Base-by-base conservation (phyloP, 2,329 filamentous ascomycete species). In the Apiospora pterosperma region DNA sequence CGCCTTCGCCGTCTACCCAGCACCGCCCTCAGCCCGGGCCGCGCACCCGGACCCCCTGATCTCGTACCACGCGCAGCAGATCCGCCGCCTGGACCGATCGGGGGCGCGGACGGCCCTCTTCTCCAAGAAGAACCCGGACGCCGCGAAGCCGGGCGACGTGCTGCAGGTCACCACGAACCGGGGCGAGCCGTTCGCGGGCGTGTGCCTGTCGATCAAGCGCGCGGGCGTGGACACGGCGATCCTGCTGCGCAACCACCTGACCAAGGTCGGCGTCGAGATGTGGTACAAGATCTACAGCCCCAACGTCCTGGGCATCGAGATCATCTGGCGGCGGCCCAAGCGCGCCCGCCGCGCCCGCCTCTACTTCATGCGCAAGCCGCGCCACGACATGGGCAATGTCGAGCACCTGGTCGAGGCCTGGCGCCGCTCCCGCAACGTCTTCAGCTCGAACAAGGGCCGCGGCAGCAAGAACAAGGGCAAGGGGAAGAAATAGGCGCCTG, bases 251-350 rank as follows among this genome's bases (percentile, higher is more conserved):
- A 95, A 95, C 72, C 89, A 96, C 75, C 81, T 99, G 71, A 94
- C 92, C 70, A 88, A 92, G 71, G 88, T 96, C 7, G 92, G 92
- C 66, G 92, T 97, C 66, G 96, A 99, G 85, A 96, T 97, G 92
- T 97, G 93, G 90, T 93, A 92, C 80, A 99, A 99, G 84, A 84
- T 98, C 65, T 98, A 96, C 83, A 92, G 88, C 75, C 95, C 95
- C 66, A 91, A 92, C 75, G 90, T 98, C 36, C 88, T 91, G 76
- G 92, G 92, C 68, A 93, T 99, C 74, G 95, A 99, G 80, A 90
- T 99, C 72, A 92, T 98, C 78, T 92, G 97, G 87, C 85, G 95
- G 72, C 86, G 88, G 68, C 85, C 87, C 74, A 96, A 93, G 90
- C 88, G 93, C 77, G 92, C 93, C 69, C 90, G 94, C 76, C 88